Evolutionary conservation across 2,329 filamentous ascomycete species (phyloP).

Genomic region (Exserohilum rostratum): DNA sequence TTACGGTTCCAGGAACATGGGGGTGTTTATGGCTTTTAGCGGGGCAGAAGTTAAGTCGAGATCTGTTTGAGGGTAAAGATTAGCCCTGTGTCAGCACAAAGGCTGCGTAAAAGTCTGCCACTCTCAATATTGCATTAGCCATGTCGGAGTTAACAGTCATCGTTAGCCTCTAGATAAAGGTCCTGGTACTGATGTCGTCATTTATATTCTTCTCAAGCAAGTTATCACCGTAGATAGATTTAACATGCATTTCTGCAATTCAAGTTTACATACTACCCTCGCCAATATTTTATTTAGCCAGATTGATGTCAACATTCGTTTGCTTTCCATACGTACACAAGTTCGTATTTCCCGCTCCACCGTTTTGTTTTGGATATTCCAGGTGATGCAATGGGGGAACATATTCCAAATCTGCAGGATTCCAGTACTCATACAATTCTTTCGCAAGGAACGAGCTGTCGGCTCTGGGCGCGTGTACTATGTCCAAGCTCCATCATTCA

Average conservation of each 20-base stretch:
- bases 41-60: not conserved
- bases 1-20: slow-evolving; percentile 71
- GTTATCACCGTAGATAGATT: not conserved
- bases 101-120: not conserved
- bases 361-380: not conserved
- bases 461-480: not conserved
- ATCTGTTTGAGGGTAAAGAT: not conserved
- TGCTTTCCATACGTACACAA: not conserved
- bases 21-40: slow-evolving; percentile 56
- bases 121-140: not conserved
- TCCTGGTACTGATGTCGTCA: not conserved
- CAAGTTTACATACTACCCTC: not conserved
- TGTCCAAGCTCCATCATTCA: not conserved
- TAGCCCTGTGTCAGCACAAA: not conserved
- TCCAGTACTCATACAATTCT: not conserved
- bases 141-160: too few species aligned
- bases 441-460: too few species aligned
- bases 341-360: not conserved
- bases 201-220: not conserved
- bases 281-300: not conserved
- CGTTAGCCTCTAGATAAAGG: not conserved
- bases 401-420: not conserved
- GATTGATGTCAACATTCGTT: not conserved
- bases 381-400: not conserved
- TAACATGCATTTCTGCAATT: not conserved